Percentiles rank a stretch among this genome's conserved stretches.
phyloP scores from a whole-genome alignment of 2,329 filamentous ascomycete species.

The Neofusicoccum laricinum region DNA sequence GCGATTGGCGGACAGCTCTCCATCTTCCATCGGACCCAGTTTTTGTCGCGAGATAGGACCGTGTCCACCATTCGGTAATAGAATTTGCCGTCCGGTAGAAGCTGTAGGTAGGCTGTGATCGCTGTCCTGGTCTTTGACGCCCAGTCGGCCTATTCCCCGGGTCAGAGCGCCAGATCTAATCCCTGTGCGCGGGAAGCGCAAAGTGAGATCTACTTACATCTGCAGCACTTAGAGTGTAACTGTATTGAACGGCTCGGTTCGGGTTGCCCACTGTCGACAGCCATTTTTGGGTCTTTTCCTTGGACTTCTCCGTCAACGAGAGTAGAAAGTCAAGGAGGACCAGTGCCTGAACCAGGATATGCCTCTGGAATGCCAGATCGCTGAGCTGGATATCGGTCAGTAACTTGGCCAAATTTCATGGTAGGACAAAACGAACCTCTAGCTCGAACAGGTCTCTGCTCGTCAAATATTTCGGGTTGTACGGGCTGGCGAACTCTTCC shows the following conservation, averaged over 20 bases:
- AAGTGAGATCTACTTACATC: conserved; percentile 60
- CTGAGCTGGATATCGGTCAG: conserved; percentile 61
- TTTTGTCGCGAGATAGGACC: conserved; percentile 91
- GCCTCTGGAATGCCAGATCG: conserved; percentile 88
- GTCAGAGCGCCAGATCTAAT: conserved; percentile 4
- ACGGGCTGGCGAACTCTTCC: conserved; percentile 66
- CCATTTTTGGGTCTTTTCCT: conserved; percentile 56
- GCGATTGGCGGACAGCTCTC: conserved; percentile 89
- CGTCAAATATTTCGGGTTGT: conserved; percentile 98
- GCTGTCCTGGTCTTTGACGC: conserved; percentile 70
- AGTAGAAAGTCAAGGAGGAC: conserved; percentile 94
- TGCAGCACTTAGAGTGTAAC: conserved; percentile 73
- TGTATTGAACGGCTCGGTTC: conserved; percentile 77
- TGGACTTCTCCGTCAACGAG: conserved; percentile 79
- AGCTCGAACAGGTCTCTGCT: conserved; percentile 93
- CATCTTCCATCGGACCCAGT: conserved; percentile 98
- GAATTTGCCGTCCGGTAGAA: conserved; percentile 80
- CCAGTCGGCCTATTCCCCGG: conserved; percentile 68
- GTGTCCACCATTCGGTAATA: conserved; percentile 97
- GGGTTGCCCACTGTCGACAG: conserved; percentile 69
- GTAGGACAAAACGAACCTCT: conserved; percentile 58
- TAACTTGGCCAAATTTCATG: background rate
- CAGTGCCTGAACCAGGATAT: conserved; percentile 91
- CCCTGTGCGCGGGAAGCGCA: conserved; percentile 11
- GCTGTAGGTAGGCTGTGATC: conserved; percentile 80